Evolutionary conservation across 1,284 basidiomycete genomes (phyloP).

Genomic region (Fomitiporia mediterranea): DNA sequence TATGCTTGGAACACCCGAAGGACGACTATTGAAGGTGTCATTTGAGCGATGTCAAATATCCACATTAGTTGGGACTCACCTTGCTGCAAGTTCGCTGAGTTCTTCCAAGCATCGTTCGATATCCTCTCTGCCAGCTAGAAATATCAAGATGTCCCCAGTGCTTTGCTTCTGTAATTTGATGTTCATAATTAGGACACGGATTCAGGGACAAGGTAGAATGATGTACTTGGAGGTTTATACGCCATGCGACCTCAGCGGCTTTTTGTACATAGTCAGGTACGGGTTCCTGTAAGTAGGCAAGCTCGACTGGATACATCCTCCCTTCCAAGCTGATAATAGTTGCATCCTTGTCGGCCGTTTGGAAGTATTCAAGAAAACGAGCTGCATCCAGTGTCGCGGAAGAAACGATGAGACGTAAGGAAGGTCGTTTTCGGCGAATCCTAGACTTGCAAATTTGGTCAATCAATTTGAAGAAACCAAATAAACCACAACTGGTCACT

Average conservation of each 20-base stretch:
- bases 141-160: constrained; percentile 89
- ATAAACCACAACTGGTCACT: constrained; percentile 42
- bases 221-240: constrained; percentile 76
- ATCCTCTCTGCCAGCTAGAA: constrained; percentile 95
- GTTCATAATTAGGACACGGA: background rate
- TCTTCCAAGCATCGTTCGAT: constrained; percentile 86
- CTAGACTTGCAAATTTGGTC: constrained; percentile 37
- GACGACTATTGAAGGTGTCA: constrained; percentile 45
- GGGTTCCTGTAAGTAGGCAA: constrained; percentile 73
- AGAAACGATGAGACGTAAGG: constrained; percentile 86
- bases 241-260: constrained; percentile 82
- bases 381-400: constrained; percentile 94
- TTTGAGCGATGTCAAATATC: background rate
- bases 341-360: constrained; percentile 50
- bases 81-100: constrained; percentile 72
- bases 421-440: constrained; percentile 85
- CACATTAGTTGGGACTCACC: constrained; percentile 46
- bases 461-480: constrained; percentile 24
- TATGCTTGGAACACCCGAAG: constrained; percentile 55
- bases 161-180: constrained; percentile 31
- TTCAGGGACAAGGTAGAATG: background rate
- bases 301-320: constrained; percentile 86
- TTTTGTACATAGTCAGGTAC: constrained; percentile 77
- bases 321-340: constrained; percentile 89
- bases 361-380: constrained; percentile 87